Base-by-base conservation (phyloP, 495 filamentous ascomycete genomes). In the Haplographium delicatum region DNA sequence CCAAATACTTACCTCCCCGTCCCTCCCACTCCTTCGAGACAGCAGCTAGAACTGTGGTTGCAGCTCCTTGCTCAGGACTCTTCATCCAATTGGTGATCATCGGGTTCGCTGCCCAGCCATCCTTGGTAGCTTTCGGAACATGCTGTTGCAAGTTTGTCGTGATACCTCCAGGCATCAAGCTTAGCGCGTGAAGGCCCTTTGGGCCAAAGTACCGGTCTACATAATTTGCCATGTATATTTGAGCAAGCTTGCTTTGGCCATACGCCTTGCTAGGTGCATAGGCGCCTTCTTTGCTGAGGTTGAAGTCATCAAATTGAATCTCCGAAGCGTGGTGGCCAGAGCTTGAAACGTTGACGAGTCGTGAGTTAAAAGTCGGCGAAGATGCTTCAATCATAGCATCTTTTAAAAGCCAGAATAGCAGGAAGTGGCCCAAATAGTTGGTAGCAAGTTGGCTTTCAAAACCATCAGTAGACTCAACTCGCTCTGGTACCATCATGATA, bases 371-470 rank as follows among this genome's bases (percentile, higher is more conserved):
- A 6, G 45, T 41, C 15, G 64, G 45, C 1, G 62, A 60, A 18
- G 73, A 71, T 1, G 80, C 83, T 25, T 66, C 54, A 27, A 72
- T 67, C n/a, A 90, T 62, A 1, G 68, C 69, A 0, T 82, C 75
- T 9, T 88, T 68, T 5, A 90, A 68, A 5, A 83, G 66, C 39
- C 76, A 73, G 18, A 79, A 81, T 20, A 90, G 68, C 6, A 87
- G 70, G 35, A 79, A 80, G 56, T 87, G 83, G 6, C 78, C 82
- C 43, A 89, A 62, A 61, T 89, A 78, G 57, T 90, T 90, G 3
- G 78, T 81, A 23, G 79, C 83, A 52, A 88, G 80, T 44, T 85
- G 80, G 27, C 81, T 69, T 57, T 89, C 84, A 59, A 79, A 82
- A 20, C 83, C 82, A 13, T 87, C 81, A 13, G 65, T 56, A 2